Evolutionary conservation across 2,329 filamentous ascomycete genomes (phyloP).

Genomic region (Cordyceps militaris): DNA sequence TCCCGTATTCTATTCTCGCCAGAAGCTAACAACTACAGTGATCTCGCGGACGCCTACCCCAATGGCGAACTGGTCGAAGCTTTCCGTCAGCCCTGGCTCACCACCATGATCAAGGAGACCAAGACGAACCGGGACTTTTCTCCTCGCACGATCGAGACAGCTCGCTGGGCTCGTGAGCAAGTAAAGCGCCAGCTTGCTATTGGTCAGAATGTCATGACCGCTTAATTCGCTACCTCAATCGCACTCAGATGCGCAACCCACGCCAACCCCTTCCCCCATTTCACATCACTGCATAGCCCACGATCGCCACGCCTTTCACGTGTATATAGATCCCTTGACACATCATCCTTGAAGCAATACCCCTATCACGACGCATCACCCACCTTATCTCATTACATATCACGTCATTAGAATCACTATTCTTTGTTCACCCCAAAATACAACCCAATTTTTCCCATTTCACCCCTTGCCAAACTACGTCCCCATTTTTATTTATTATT

Average conservation of each 20-base stretch:
- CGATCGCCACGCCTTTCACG: constrained; percentile 31
- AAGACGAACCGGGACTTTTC: constrained; percentile 83
- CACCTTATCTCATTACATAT: constrained; percentile 19
- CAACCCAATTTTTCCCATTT: constrained; percentile 11
- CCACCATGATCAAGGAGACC: constrained; percentile 82
- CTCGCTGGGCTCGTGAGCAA: constrained; percentile 94
- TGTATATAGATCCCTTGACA: constrained; percentile 34
- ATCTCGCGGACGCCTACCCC: constrained; percentile 89
- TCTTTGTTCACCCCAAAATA: constrained; percentile 8
- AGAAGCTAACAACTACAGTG: constrained; percentile 51
- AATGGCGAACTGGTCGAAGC: constrained; percentile 76
- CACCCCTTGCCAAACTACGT: not conserved
- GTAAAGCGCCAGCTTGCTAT: constrained; percentile 81
- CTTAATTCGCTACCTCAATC: constrained; percentile 18
- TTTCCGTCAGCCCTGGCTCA: constrained; percentile 90
- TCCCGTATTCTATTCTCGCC: not conserved
- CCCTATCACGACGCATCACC: constrained; percentile 28
- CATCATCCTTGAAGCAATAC: constrained; percentile 31
- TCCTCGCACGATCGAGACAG: constrained; percentile 81
- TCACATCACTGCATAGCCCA: constrained; percentile 21
- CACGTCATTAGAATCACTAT: constrained; percentile 11
- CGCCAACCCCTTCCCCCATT: constrained; percentile 5
- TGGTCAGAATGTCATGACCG: constrained; percentile 42
- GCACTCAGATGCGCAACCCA: not conserved
- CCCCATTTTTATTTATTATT: constrained; percentile 7